Evolutionary conservation across 1,139 yeast genomes (phyloP), one percentile per base, ranked within the genome.

Genomic region (Pichia sp.): DNA sequence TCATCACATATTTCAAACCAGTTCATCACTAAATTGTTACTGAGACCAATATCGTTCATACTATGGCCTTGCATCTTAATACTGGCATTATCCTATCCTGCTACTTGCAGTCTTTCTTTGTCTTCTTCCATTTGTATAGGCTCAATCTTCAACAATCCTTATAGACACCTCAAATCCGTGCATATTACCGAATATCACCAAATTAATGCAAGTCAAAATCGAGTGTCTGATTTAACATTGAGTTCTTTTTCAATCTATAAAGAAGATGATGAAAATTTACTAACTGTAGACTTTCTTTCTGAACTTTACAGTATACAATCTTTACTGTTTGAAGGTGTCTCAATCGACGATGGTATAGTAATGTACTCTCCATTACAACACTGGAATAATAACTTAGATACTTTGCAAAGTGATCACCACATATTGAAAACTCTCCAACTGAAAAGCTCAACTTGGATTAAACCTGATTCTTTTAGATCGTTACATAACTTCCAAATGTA

Each of bases 21-120:
- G 12, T 15, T 46, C 3, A 62, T 71, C 13, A 51, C 53, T 18
- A 45, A 50, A 23, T 64, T 73, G 27, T 57, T 69, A n/a, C 60
- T 56, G 49, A 62, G 67, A 35, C 80, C 80, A 4, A 61, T 71
- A 36, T 55, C 60, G 7, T 70, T 68, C 50, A 79, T 81, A 18
- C 62, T 80, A 27, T 59, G 75, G 64, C 82, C 85, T 0, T 67
- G 77, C 3, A 62, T 79, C 5, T 45, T 78, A 4, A 67, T 73
- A 3, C 76, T 79, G 52, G 64, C 75, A 3, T 52, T 79, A n/a
- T 72, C 83, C 8, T 80, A 78, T 58, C 79, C 80, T 1, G 61
- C 77, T 1, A 54, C 75, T 3, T 70, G 68, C 53, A 57, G 69
- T 5, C 45, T 68, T 4, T 62, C 63, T 4, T 3, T 44, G 27